Base-by-base conservation (phyloP, 1,284 basidiomycete species). In the Calocybe gambosa region DNA sequence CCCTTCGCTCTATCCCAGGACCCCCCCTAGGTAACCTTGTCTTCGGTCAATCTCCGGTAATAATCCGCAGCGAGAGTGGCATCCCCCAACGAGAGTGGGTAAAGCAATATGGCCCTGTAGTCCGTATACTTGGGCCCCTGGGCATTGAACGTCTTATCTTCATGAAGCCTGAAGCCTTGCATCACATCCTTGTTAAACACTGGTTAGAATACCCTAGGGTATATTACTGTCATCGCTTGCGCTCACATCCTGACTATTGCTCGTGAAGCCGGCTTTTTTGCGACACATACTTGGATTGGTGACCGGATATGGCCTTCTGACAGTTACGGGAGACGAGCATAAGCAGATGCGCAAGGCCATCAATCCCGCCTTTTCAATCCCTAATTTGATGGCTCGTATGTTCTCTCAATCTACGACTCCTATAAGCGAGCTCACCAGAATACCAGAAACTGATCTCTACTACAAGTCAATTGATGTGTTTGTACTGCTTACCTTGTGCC, bases 321-420 rank as follows among this genome's bases (percentile, higher is more conserved):
- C 74, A 0, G 68, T 71, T 0, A 74, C 72, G 1, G 73, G 73
- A 16, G 64, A 71, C 41, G 70, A 72, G 33, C 74, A 75, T 52
- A 70, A 64, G 51, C 66, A 66, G 46, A 74, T 77, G 71, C 66
- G 74, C 39, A 72, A 68, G 52, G 67, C 68, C 4, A 74, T 77
- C 66, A 75, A 74, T 50, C 73, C 73, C 1, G 74, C 74, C 0
- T 77, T 77, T 49, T 73, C 74, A 0, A 59, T 75, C 28, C 58
- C 66, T 0, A 74, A 71, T 51, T 61, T 77, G 35, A 68, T 67
- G 52, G 66, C 70, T 45, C 73, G 73, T 75, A 50, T 43, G 74
- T 68, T 9, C 8, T 34, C 9, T 37, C 29, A 29, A 29, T 29
- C 31, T 25, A 18, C 28, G 15, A n/a, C 21, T n/a, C 13, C 8